Conservation (phyloP, 768 basidiomycete genomes). For the Chiua virens region DNA sequence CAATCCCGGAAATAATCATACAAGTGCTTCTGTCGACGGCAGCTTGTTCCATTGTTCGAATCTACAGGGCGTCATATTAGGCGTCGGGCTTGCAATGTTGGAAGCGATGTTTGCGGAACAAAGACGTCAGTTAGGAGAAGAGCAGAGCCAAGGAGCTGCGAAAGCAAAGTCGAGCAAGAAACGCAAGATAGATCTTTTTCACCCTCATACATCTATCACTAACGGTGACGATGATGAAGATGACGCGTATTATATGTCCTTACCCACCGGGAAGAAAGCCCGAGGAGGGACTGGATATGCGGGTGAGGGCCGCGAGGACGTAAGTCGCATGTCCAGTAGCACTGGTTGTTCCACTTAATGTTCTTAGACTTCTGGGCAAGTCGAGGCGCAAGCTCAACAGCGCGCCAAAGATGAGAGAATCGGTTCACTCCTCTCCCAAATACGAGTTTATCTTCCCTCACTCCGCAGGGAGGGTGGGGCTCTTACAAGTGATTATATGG, state of each 20-base stretch:
- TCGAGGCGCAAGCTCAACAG: constrained; percentile 76
- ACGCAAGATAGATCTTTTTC: constrained; percentile 37
- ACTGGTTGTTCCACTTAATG: constrained; percentile 5
- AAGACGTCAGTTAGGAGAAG: constrained; percentile 34
- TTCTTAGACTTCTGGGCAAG: constrained; percentile 73
- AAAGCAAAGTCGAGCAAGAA: constrained; percentile 40
- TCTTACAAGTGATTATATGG: constrained; percentile 84
- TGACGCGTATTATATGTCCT: constrained; percentile 42
- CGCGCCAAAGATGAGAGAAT: constrained; percentile 72
- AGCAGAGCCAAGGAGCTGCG: constrained; percentile 20
- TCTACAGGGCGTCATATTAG: constrained; percentile 85
- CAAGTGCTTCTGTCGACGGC: constrained; percentile 47
- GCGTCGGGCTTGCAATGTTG: constrained; percentile 86
- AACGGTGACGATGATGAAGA: constrained; percentile 57
- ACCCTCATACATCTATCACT: constrained; percentile 13
- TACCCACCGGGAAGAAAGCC: constrained; percentile 56
- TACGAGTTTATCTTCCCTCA: constrained; percentile 85
- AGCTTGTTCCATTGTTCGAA: constrained; percentile 87
- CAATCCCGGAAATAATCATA: constrained; percentile 44
- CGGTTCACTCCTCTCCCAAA: constrained; percentile 60
- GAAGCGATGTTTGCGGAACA: constrained; percentile 70
- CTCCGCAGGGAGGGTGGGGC: constrained; percentile 73
- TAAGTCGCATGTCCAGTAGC: constrained; percentile 39
- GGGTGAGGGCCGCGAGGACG: constrained; percentile 81
- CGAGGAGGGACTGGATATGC: constrained; percentile 88